Evolutionary conservation across 805 yeast species (phyloP).

Genomic region (Dipodascopsis tothii): DNA sequence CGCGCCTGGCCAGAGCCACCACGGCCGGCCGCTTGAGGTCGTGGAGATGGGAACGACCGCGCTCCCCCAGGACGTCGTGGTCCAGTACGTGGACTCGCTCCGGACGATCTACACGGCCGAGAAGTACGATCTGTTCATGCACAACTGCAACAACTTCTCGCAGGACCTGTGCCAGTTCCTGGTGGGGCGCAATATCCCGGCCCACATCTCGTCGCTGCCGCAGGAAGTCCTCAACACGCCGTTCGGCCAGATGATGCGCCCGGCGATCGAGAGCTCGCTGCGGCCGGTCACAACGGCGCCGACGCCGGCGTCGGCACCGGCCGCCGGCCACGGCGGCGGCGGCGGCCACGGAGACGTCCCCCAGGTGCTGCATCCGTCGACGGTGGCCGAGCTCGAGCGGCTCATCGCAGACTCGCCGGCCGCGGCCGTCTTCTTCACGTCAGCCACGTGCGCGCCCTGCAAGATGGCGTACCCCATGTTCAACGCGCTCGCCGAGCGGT

Average conservation of each 20-base stretch:
- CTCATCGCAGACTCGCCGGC: conserved; percentile 10
- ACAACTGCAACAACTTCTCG: conserved; percentile 64
- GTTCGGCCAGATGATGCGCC: conserved; percentile 43
- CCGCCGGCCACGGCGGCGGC: background rate
- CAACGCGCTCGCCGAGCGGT: conserved; percentile 20
- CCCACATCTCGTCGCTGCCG: conserved; percentile 46
- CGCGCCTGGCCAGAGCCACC: conserved; percentile 49
- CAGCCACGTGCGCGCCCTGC: conserved; percentile 25
- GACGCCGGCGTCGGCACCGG: background rate
- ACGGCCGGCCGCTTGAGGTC: conserved; percentile 50
- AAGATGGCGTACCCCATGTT: conserved; percentile 22
- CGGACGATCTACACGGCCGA: conserved; percentile 40
- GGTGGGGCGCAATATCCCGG: conserved; percentile 50
- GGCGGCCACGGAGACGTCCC: no score
- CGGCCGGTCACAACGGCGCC: conserved; percentile 27
- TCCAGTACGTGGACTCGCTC: conserved; percentile 48
- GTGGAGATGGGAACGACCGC: conserved; percentile 48
- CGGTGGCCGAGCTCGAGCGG: conserved; percentile 14
- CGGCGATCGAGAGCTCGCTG: conserved; percentile 29
- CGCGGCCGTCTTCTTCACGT: conserved; percentile 23
- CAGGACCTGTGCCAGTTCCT: conserved; percentile 51
- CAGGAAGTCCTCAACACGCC: conserved; percentile 45
- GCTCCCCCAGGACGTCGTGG: conserved; percentile 45
- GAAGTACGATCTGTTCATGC: conserved; percentile 50
- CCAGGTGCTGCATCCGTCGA: conserved; percentile 11